Evolutionary conservation across 176 grass and related monocot species (phyloP), one percentile per base, ranked within the genome.

Genomic region (Rhynchospora breviuscula): DNA sequence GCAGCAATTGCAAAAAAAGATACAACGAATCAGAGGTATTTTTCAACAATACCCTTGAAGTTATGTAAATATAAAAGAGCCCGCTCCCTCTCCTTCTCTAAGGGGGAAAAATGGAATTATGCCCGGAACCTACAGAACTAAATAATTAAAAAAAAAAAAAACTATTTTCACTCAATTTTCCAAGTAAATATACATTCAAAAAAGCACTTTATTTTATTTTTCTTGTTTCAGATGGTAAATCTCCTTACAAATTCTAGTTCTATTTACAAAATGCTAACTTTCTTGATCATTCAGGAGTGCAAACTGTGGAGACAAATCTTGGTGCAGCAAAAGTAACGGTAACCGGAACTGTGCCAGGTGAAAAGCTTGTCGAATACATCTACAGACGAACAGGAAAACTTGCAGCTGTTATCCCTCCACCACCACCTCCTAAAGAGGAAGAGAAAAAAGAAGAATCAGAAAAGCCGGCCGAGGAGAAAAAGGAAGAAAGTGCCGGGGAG

Each of bases 1-100:
- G 0, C 68, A 89, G 63, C 94, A 94, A 48, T 87, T 97, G 40
- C 85, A 89, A 21, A 86, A 45, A 40, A 97, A 89, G 87, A 89
- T 97, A 6, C 52, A 90, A 48, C 89, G 87, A 80, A 92, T 97
- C 87, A 89, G 54, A 88, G 91, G 92, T 94, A 82, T 48, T 13
- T 63, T 61, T n/a, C 53, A 81, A 13, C 87, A 51, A 13, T 74
- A 52, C 10, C 4, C 45, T 8, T 40, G 4, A 40, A 40, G 3
- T 40, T 40, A 40, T 35, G 3, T 35, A 35, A 35, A 35, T 35
- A n/a, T 35, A 35, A 35, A 35, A 35, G 5, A 6, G n/a, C n/a
- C n/a, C 9, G 9, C 2, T 8, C 9, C 9, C 14, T 46, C 11
- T 14, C 5, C 8, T 66, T 13, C 13, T 9, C 1, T 58, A 1